Base-by-base conservation (phyloP, 2,329 filamentous ascomycete species). In the Fusarium secorum region DNA sequence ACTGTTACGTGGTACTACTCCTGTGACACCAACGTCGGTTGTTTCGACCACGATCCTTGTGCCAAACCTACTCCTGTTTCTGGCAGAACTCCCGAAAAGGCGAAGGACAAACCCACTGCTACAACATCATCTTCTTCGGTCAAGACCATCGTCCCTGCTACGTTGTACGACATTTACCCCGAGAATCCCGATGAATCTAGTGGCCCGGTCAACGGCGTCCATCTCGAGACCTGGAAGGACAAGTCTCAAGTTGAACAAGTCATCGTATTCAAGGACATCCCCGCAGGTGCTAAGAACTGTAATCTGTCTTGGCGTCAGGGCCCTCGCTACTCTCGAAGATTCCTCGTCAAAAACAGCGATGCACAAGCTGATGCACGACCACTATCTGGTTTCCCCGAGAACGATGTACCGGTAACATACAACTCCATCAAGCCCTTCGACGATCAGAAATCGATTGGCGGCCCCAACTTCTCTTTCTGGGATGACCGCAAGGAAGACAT, bases 321-420 rank as follows among this genome's bases (percentile, higher is more conserved):
- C 11, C 78, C 77, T 11, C 78, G 72, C 60, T 79, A 74, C 64
- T 77, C 80, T 42, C 82, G 79, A 64, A 77, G 76, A 52, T 81
- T 83, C 64, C 77, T 78, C 63, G 81, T 82, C 63, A 70, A 75
- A 18, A 74, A 74, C 33, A 53, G 35, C 20, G 76, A 70, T 38
- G 79, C 77, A 4, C 61, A 76, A 20, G 38, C 76, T 2, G 44
- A 62, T 4, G 57, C 74, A 24, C 67, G 59, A 28, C 78, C 72
- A 26, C 70, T 80, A 4, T 64, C 73, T 17, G 73, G 75, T 15
- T 70, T 78, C 44, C 76, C 76, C 35, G 52, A 48, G 14, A 61
- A 63, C 0, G 58, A 60, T 7, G n/a, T n/a, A n/a, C n/a, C n/a
- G n/a, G 67, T 79, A 20, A 75, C 71, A 8, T 74, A 70, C 54